Conservation (phyloP, 2,329 filamentous ascomycete species). For the Penicillium paneum region DNA sequence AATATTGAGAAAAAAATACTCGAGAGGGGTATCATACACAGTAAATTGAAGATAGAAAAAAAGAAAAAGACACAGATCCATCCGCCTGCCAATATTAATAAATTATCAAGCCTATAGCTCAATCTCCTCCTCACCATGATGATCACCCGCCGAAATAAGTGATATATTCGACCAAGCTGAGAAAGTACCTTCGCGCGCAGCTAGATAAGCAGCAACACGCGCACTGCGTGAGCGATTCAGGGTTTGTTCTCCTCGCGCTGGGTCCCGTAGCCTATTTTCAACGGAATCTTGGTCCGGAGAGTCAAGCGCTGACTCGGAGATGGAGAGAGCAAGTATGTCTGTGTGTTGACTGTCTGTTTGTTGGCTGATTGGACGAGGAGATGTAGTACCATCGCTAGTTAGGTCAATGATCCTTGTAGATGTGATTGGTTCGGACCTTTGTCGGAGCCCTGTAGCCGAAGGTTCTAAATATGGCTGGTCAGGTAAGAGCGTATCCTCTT, state of each 20-base stretch:
- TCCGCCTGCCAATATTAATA: not conserved
- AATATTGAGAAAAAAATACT: not conserved
- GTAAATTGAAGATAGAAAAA: not conserved
- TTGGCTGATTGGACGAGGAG: conserved; percentile 5
- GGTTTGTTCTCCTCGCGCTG: not conserved
- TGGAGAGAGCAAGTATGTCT: conserved; percentile 18
- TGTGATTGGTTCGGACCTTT: not conserved
- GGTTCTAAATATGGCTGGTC: not conserved
- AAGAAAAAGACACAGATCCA: not conserved
- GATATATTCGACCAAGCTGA: conserved; percentile 43
- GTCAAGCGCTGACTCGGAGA: conserved; percentile 18
- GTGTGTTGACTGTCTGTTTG: conserved; percentile 19
- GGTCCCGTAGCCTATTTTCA: not conserved
- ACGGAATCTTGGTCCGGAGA: conserved; percentile 1
- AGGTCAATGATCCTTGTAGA: conserved; percentile 1
- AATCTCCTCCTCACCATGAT: conserved; percentile 42
- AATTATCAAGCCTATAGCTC: conserved; percentile 35
- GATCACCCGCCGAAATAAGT: conserved; percentile 44
- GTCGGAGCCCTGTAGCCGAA: not conserved
- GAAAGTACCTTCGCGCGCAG: conserved; percentile 42
- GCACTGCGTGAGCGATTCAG: conserved; percentile 17
- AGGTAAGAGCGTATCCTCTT: not conserved
- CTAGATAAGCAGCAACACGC: conserved; percentile 39
- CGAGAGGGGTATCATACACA: conserved; percentile 2
- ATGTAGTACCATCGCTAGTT: not conserved